These are phyloP conservation scores for Picochlorum costavermella DNA, from an alignment of 139 green algal species.

Conservation along the genomic window DNA sequence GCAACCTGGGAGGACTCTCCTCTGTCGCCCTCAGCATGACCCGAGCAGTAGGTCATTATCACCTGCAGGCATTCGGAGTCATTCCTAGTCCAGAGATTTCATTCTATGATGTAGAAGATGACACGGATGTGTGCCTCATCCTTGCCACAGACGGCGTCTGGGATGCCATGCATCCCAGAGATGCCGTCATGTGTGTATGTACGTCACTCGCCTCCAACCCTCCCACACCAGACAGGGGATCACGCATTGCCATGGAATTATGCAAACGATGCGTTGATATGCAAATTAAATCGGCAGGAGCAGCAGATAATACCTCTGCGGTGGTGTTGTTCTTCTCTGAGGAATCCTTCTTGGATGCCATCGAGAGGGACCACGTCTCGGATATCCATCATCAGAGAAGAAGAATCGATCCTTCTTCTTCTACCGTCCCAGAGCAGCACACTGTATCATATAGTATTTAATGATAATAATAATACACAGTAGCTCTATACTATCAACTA, in stretches of 20 bases:
- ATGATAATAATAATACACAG: too few relatives aligned
- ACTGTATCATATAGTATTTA: too few relatives aligned
- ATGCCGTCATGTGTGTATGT: conserved; percentile 41
- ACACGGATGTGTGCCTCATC: conserved; percentile 45
- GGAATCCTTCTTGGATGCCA: conserved; percentile 8
- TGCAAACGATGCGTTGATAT: too few relatives aligned
- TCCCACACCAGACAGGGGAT: too few relatives aligned
- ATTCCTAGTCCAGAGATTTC: conserved; percentile 16
- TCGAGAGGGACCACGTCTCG: background rate
- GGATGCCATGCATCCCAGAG: conserved; percentile 38
- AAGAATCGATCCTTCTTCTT: background rate
- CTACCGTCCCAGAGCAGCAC: too few relatives aligned
- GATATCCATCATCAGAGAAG: background rate
- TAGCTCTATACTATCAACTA: too few relatives aligned
- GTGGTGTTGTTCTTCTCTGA: conserved; percentile 29
- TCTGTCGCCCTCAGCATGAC: conserved; percentile 60
- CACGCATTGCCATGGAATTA: too few relatives aligned
- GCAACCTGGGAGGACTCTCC: conserved; percentile 4
- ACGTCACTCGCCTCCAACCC: conserved; percentile 16
- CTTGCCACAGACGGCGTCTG: conserved; percentile 56
- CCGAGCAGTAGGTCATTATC: conserved; percentile 43
- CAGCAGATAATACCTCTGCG: conserved; percentile 43
- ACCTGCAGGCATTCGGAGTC: conserved; percentile 26
- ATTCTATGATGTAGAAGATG: conserved; percentile 10
- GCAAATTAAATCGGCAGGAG: conserved; percentile 18